Conservation (phyloP, 805 yeast species). For the Metschnikowia continentalis region DNA sequence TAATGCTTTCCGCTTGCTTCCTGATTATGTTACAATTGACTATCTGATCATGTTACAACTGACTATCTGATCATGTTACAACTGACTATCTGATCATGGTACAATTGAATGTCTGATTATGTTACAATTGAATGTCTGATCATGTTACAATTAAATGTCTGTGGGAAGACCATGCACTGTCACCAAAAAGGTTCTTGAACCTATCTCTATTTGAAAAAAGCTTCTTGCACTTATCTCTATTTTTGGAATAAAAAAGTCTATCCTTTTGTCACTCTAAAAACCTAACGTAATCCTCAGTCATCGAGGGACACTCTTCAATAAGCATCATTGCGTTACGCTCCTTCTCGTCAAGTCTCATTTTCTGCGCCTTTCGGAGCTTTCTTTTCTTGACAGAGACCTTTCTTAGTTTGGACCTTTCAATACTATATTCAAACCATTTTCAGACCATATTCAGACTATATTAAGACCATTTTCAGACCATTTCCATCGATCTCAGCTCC, state of each 20-base stretch:
- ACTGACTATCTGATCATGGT: constrained; percentile 50
- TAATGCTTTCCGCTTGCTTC: constrained; percentile 72
- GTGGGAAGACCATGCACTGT: constrained; percentile 45
- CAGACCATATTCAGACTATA: too few species aligned
- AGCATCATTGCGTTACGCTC: constrained; percentile 46
- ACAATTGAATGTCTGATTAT: constrained; percentile 52
- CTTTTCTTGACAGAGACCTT: constrained; percentile 49
- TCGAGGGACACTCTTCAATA: constrained; percentile 58
- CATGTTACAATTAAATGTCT: constrained; percentile 52
- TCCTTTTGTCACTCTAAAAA: constrained; percentile 69
- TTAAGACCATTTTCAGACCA: constrained; percentile 1
- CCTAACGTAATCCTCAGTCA: constrained; percentile 58
- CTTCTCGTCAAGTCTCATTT: constrained; percentile 26
- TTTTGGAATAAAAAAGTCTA: too few species aligned
- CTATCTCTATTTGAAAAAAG: constrained; percentile 53
- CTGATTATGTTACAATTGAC: constrained; percentile 62
- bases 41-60: constrained; percentile 46
- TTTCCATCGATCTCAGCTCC: constrained; percentile 18
- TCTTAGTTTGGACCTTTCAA: constrained; percentile 34
- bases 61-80: constrained; percentile 40
- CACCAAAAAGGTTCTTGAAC: constrained; percentile 76
- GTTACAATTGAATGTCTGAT: constrained; percentile 49
- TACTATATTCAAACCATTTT: constrained; percentile 7
- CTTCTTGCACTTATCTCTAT: constrained; percentile 54
- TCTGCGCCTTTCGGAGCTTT: constrained; percentile 23